phyloP scores from a whole-genome alignment of 139 green algal genomes.

The Chlorella sorokiniana region DNA sequence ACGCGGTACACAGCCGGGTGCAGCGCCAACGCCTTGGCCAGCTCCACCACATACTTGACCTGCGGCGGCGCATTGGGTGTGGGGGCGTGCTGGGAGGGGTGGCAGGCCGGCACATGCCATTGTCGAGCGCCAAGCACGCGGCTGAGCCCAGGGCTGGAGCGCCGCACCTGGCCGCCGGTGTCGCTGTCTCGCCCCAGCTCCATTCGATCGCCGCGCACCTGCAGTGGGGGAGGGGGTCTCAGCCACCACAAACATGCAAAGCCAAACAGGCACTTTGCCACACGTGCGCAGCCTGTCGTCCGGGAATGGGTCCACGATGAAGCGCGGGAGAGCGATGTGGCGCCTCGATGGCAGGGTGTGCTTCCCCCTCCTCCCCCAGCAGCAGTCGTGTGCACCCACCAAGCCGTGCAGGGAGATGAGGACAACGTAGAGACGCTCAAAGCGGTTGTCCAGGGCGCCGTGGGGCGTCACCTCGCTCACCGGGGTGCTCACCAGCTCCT shows the following conservation, averaged over 20 bases:
- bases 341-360: too few species aligned
- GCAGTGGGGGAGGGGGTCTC: too few species aligned
- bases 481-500: constrained; percentile 35
- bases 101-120: too few species aligned
- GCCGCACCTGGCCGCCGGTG: constrained; percentile 86
- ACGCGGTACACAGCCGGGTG: constrained; percentile 92
- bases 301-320: too few species aligned
- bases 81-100: not conserved
- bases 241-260: too few species aligned
- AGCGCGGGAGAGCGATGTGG: too few species aligned
- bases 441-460: constrained; percentile 30
- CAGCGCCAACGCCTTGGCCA: constrained; percentile 82
- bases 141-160: too few species aligned
- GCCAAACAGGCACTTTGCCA: too few species aligned
- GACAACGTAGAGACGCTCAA: constrained; percentile 82
- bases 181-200: constrained; percentile 92
- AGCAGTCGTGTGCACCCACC: too few species aligned
- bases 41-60: constrained; percentile 93
- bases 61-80: not conserved
- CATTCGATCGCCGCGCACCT: constrained; percentile 85
- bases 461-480: constrained; percentile 19
- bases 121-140: too few species aligned
- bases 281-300: too few species aligned
- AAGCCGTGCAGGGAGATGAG: constrained; percentile 91
- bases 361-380: too few species aligned